Evolutionary conservation across 805 yeast species (phyloP).

Genomic region (Ogataea pignaliae): DNA sequence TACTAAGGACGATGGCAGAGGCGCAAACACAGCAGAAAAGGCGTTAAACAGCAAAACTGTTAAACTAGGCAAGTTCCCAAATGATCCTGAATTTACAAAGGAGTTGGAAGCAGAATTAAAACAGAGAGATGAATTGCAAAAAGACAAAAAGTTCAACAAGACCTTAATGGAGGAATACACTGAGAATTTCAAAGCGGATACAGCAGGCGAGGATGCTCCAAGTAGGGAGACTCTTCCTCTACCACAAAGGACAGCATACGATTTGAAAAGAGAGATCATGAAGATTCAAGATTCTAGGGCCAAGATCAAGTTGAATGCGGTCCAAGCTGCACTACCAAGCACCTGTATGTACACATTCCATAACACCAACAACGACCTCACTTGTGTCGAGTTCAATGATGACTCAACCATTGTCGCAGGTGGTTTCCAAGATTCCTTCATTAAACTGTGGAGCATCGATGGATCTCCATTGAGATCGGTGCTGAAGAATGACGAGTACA

Average conservation of each 20-base stretch:
- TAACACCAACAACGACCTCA: slow-evolving; percentile 84
- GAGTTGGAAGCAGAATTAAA: slow-evolving; percentile 84
- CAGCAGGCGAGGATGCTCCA: slow-evolving; percentile 63
- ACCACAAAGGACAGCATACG: slow-evolving; percentile 77
- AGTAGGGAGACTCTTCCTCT: slow-evolving; percentile 71
- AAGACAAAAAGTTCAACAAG: slow-evolving; percentile 26
- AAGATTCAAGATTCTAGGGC: slow-evolving; percentile 80
- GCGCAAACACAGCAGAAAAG: slow-evolving; percentile 35
- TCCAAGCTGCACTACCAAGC: slow-evolving; percentile 83
- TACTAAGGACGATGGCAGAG: slow-evolving; percentile 14
- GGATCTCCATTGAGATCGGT: slow-evolving; percentile 76
- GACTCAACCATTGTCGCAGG: slow-evolving; percentile 87
- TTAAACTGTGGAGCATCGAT: slow-evolving; percentile 89
- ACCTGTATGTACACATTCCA: slow-evolving; percentile 98
- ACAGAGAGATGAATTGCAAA: slow-evolving; percentile 59
- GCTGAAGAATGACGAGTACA: slow-evolving; percentile 49
- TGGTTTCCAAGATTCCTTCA: slow-evolving; percentile 89
- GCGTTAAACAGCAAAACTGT: slow-evolving; percentile 68
- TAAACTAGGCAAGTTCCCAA: slow-evolving; percentile 77
- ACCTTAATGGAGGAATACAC: slow-evolving; percentile 64
- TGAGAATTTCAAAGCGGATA: slow-evolving; percentile 49
- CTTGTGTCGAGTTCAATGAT: slow-evolving; percentile 81
- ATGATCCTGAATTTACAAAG: slow-evolving; percentile 77
- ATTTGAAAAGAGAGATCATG: slow-evolving; percentile 72
- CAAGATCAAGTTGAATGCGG: slow-evolving; percentile 59